A percentile compares a stretch with the other conserved stretches of the same genome.
Evolutionary conservation across 2,329 filamentous ascomycete genomes (phyloP).

Genomic region (Fusarium pininemorale): DNA sequence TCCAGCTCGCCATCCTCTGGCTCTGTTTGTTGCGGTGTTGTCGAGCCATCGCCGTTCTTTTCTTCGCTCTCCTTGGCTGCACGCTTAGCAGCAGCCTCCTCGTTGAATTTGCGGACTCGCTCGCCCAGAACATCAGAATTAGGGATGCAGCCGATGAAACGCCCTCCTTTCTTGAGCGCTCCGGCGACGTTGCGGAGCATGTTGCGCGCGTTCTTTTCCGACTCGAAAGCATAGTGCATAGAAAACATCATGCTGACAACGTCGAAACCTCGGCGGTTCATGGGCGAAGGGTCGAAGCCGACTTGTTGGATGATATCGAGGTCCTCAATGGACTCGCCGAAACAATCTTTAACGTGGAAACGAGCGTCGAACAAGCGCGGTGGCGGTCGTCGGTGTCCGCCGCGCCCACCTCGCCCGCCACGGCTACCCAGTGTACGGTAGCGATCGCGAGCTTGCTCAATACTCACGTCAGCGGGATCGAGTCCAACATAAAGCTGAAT

Average conservation of each 20-base stretch:
- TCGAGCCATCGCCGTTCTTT: constrained; percentile 29
- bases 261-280: constrained; percentile 86
- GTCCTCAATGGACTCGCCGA: constrained; percentile 82
- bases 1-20: constrained; percentile 59
- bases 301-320: constrained; percentile 85
- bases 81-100: constrained; percentile 52
- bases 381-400: constrained; percentile 58
- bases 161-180: constrained; percentile 89
- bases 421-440: constrained; percentile 77
- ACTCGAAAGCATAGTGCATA: constrained; percentile 98
- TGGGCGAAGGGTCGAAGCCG: constrained; percentile 81
- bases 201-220: constrained; percentile 84
- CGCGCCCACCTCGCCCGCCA: constrained; percentile 64
- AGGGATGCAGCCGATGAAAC: constrained; percentile 95
- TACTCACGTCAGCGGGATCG: constrained; percentile 91
- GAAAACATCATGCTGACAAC: constrained; percentile 99
- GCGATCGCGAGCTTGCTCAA: constrained; percentile 87
- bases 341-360: constrained; percentile 93
- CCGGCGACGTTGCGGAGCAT: constrained; percentile 96
- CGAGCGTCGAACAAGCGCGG: constrained; percentile 80
- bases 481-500: constrained; percentile 95
- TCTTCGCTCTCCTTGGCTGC: constrained; percentile 37
- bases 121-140: constrained; percentile 90
- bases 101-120: constrained; percentile 81
- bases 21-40: constrained; percentile 42